Evolutionary conservation across 1,139 yeast genomes (phyloP).

Genomic region (Pichia sp.): DNA sequence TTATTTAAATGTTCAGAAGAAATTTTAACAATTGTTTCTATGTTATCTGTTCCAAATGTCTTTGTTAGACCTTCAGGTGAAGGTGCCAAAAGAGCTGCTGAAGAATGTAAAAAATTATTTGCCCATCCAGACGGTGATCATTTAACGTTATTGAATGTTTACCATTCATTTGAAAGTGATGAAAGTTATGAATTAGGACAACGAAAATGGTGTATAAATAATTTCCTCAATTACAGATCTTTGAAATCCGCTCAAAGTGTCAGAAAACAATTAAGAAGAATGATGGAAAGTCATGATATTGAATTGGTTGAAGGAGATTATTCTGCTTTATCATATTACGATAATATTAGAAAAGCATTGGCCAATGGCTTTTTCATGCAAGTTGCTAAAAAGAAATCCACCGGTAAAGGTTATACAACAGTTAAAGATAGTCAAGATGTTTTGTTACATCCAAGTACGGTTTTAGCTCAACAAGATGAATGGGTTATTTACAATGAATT

Average conservation of each 20-base stretch:
- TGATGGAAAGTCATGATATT: slow-evolving; percentile 77
- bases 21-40: slow-evolving; percentile 78
- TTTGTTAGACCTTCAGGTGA: slow-evolving; percentile 88
- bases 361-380: slow-evolving; percentile 98
- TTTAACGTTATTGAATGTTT: slow-evolving; percentile 81
- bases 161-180: slow-evolving; percentile 69
- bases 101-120: slow-evolving; percentile 79
- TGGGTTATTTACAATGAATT: slow-evolving; percentile 95
- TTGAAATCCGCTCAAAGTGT: slow-evolving; percentile 78
- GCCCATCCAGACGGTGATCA: slow-evolving; percentile 97
- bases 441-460: slow-evolving; percentile 87
- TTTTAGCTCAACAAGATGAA: slow-evolving; percentile 74
- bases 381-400: slow-evolving; percentile 80
- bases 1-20: slow-evolving; percentile 85
- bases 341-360: slow-evolving; percentile 76
- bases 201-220: slow-evolving; percentile 86
- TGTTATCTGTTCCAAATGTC: slow-evolving; percentile 77
- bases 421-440: slow-evolving; percentile 96
- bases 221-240: slow-evolving; percentile 78
- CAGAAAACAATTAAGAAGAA: slow-evolving; percentile 69
- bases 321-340: slow-evolving; percentile 59
- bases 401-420: slow-evolving; percentile 73
- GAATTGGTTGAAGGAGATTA: slow-evolving; percentile 63
- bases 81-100: slow-evolving; percentile 82
- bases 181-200: slow-evolving; percentile 55